Base-by-base conservation (phyloP, 495 filamentous ascomycete genomes). In the Umbilicaria muhlenbergii region DNA sequence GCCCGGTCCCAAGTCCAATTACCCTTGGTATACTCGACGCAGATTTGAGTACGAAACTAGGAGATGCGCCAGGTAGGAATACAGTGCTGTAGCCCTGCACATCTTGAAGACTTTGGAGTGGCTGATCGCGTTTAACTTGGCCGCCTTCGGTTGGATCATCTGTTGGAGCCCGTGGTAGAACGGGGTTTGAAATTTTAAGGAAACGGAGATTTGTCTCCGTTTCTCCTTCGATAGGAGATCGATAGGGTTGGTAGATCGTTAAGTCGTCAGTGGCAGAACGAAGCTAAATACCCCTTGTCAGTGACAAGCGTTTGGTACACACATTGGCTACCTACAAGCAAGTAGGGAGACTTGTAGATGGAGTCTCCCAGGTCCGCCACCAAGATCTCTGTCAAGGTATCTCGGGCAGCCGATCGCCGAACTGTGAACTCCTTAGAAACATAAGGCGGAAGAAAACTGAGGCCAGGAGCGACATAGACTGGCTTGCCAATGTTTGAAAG, bases 331-430 rank as follows among this genome's bases (percentile, higher is more conserved):
- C 75, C 55, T 66, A 89, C 81, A 55, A 96, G 76, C 32, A 98
- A 65, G 57, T 91, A 83, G 16, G 91, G 86, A 11, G 71, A 75
- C 47, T 69, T 79, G 28, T 68, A 64, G 16, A 67, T 74, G 8
- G 68, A 54, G 58, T 94, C 85, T 11, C 91, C 91, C 35, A 98
- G 69, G 45, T 95, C 80, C 36, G 86, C 77, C 5, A 94, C 69
- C 21, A 94, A 50, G 21, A 89, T 70, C 55, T 96, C 87, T 15
- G 74, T 73, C 5, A 96, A 53, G 1, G 61, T 64, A 52, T 87
- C 87, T 49, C 77, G 79, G 8, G 72, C 69, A 32, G 73, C 75
- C n/a, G 74, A 75, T 55, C 78, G 73, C 53, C 78, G 77, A 11
- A 74, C 76, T 1, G 66, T 57, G 46, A 75, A 81, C 8, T 86